phyloP scores from a whole-genome alignment of 176 grass and related monocot genomes.

The Saccharum officinarum region DNA sequence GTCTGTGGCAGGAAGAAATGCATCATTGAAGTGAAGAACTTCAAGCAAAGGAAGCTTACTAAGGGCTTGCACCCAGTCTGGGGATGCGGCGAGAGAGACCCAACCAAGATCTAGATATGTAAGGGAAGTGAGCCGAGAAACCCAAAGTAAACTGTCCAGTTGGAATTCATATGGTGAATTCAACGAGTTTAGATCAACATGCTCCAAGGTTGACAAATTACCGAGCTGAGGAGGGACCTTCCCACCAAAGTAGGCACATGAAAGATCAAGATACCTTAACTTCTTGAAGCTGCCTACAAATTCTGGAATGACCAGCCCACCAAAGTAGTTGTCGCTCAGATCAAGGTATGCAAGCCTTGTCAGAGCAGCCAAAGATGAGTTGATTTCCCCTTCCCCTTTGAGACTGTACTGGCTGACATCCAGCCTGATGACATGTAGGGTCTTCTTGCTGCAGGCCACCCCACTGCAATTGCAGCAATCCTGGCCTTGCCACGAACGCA shows the following conservation, averaged over 20 bases:
- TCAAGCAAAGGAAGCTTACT: too few relatives aligned
- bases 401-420: background rate
- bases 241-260: background rate
- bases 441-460: constrained; percentile 2
- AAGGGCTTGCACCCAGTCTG: too few relatives aligned
- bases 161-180: too few relatives aligned
- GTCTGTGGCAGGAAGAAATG: too few relatives aligned
- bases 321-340: background rate
- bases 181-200: too few relatives aligned
- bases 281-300: background rate
- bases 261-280: constrained; percentile 1
- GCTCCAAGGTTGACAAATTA: background rate
- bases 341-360: background rate
- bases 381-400: background rate
- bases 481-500: background rate
- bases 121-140: too few relatives aligned
- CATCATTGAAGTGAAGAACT: too few relatives aligned
- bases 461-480: background rate
- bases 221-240: background rate
- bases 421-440: background rate
- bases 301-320: background rate
- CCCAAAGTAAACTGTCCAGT: too few relatives aligned
- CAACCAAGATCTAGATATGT: too few relatives aligned
- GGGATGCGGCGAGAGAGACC: too few relatives aligned
- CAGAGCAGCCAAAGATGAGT: constrained; percentile 8